phyloP scores from a whole-genome alignment of 495 filamentous ascomycete species.

The Acidiella bohemica region DNA sequence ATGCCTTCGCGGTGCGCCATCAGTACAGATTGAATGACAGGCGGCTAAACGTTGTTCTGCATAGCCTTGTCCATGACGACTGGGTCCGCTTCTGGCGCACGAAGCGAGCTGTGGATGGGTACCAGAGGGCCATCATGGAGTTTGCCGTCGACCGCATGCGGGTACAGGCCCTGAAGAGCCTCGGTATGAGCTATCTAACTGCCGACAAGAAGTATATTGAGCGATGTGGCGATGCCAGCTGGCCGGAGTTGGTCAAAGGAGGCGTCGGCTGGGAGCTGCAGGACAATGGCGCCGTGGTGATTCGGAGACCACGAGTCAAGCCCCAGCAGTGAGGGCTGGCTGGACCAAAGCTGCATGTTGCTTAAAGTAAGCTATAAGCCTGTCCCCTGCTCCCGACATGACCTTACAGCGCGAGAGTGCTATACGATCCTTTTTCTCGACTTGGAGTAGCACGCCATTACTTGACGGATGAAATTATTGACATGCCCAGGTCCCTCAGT shows the following conservation, averaged over 20 bases:
- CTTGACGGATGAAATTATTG: too few species aligned
- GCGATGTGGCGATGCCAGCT: slow-evolving; percentile 43
- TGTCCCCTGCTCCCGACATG: too few species aligned
- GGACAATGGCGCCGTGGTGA: slow-evolving; percentile 16
- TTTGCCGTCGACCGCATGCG: slow-evolving; percentile 59
- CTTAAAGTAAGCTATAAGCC: too few species aligned
- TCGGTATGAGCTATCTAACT: slow-evolving; percentile 67
- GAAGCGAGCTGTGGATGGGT: slow-evolving; percentile 58
- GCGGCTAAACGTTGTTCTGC: slow-evolving; percentile 52
- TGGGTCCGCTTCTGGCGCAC: slow-evolving; percentile 67
- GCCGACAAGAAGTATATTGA: slow-evolving; percentile 54
- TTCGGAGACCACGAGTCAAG: slow-evolving; percentile 19
- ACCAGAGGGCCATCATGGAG: slow-evolving; percentile 63
- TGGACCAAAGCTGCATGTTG: too few species aligned
- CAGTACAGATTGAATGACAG: slow-evolving; percentile 46
- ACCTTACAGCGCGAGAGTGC: too few species aligned
- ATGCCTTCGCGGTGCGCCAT: slow-evolving; percentile 53
- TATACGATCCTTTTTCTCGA: too few species aligned
- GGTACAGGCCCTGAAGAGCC: slow-evolving; percentile 63
- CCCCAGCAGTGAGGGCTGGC: too few species aligned
- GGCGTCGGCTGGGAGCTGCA: slow-evolving; percentile 62
- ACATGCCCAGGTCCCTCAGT: background rate
- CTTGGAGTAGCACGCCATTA: too few species aligned
- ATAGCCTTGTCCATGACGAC: slow-evolving; percentile 62
- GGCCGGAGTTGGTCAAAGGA: slow-evolving; percentile 54